Evolutionary conservation across 177 flowering plant species (phyloP).

Genomic region (Telopea speciosissima): DNA sequence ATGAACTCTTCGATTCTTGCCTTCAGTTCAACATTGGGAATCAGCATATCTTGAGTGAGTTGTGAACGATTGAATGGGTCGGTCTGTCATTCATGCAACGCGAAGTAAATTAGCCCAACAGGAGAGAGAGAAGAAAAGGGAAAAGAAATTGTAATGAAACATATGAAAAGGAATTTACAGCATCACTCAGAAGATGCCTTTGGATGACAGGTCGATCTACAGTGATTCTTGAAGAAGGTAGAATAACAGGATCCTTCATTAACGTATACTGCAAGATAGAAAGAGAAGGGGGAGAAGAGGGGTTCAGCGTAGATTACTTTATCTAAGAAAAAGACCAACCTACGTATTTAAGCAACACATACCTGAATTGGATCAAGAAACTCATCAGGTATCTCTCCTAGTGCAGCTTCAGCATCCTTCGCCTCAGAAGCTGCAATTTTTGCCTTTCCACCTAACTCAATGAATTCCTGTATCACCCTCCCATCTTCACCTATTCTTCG

Average conservation of each 20-base stretch:
- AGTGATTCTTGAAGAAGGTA: conserved; percentile 59
- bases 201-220: conserved; percentile 88
- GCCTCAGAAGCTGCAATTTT: conserved; percentile 86
- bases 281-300: neutral
- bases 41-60: conserved; percentile 87
- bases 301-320: neutral
- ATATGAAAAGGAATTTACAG: conserved; percentile 26
- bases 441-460: conserved; percentile 78
- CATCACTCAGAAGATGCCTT: conserved; percentile 92
- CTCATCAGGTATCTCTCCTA: conserved; percentile 98
- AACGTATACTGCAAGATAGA: conserved; percentile 30
- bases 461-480: conserved; percentile 70
- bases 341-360: conserved; percentile 9
- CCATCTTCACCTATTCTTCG: conserved; percentile 72
- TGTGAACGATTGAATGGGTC: conserved; percentile 96
- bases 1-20: conserved; percentile 73
- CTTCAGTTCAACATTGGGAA: conserved; percentile 68
- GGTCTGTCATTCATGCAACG: conserved; percentile 39
- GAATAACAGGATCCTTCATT: conserved; percentile 29
- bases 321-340: neutral
- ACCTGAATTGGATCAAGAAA: conserved; percentile 99
- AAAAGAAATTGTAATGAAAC: neutral
- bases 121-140: neutral
- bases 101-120: neutral
- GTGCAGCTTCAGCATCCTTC: conserved; percentile 83